A percentile compares a stretch with the other conserved stretches of the same genome.
Evolutionary conservation across 257 asterid genomes (phyloP).

Genomic region (Asclepias syriaca): DNA sequence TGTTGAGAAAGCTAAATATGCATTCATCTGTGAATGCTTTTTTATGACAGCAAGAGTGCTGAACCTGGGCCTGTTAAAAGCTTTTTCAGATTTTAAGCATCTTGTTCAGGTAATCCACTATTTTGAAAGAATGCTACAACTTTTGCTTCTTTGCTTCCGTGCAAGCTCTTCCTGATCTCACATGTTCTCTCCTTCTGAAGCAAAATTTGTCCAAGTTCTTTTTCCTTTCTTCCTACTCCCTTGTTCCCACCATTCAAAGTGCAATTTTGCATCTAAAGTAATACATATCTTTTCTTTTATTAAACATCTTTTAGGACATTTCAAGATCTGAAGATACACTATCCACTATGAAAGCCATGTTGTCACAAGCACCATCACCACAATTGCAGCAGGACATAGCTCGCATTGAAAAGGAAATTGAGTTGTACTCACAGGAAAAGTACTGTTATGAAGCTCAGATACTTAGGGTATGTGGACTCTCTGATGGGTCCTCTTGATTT

Average conservation of each 20-base stretch:
- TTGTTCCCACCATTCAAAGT: neutral
- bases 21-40: conserved; percentile 96
- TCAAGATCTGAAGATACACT: conserved; percentile 78
- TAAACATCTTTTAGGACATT: conserved; percentile 60
- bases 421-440: conserved; percentile 71
- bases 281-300: neutral
- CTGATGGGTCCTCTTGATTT: neutral
- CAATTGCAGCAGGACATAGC: conserved; percentile 78
- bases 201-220: neutral
- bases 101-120: conserved; percentile 73
- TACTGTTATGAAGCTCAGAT: conserved; percentile 95
- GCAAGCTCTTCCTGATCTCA: neutral
- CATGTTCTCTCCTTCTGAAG: neutral
- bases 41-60: conserved; percentile 97
- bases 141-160: neutral
- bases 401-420: conserved; percentile 78
- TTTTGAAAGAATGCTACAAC: neutral
- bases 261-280: neutral
- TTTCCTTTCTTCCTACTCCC: neutral
- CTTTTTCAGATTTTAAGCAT: conserved; percentile 90
- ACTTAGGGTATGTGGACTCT: conserved; percentile 50
- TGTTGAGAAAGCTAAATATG: conserved; percentile 52
- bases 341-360: conserved; percentile 72
- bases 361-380: conserved; percentile 66
- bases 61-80: conserved; percentile 86